Evolutionary conservation across 495 filamentous ascomycete species (phyloP).

Genomic region (Beverwykella pulmonaria): DNA sequence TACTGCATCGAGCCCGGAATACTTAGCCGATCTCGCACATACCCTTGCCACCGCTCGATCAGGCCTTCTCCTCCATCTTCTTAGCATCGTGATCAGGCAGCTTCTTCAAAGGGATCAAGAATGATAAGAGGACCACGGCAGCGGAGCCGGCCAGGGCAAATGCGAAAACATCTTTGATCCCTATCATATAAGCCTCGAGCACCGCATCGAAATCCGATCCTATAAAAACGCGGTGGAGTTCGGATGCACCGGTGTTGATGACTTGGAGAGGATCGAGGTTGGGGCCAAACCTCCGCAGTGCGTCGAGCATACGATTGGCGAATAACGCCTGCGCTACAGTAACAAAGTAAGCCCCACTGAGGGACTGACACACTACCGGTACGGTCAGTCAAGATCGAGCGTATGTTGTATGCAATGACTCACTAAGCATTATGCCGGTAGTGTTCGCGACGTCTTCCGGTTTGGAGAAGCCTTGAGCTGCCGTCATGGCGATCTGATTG

Average conservation of each 20-base stretch:
- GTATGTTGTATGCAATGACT: neutral
- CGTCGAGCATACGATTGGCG: slow-evolving; percentile 19
- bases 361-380: slow-evolving; percentile 14
- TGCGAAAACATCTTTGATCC: slow-evolving; percentile 18
- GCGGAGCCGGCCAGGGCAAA: slow-evolving; percentile 15
- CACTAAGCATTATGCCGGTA: slow-evolving; percentile 32
- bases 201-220: slow-evolving; percentile 9
- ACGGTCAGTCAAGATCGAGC: neutral
- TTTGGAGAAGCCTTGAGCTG: neutral
- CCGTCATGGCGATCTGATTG: slow-evolving; percentile 8
- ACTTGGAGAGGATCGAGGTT: slow-evolving; percentile 13
- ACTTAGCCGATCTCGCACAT: no score
- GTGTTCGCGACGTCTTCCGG: slow-evolving; percentile 3
- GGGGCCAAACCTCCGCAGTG: neutral
- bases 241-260: slow-evolving; percentile 12
- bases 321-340: slow-evolving; percentile 22
- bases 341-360: slow-evolving; percentile 22
- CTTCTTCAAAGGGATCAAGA: slow-evolving; percentile 19
- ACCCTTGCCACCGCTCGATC: no score
- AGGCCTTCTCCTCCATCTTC: neutral
- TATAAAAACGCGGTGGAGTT: slow-evolving; percentile 7
- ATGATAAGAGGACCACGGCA: slow-evolving; percentile 2
- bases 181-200: slow-evolving; percentile 19
- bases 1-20: no score
- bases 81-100: slow-evolving; percentile 5